A percentile compares a stretch with the other conserved stretches of the same genome.
These are phyloP conservation scores for Trichosporon sp. DNA, from an alignment of 1,284 basidiomycete genomes.

Conservation along the genomic window DNA sequence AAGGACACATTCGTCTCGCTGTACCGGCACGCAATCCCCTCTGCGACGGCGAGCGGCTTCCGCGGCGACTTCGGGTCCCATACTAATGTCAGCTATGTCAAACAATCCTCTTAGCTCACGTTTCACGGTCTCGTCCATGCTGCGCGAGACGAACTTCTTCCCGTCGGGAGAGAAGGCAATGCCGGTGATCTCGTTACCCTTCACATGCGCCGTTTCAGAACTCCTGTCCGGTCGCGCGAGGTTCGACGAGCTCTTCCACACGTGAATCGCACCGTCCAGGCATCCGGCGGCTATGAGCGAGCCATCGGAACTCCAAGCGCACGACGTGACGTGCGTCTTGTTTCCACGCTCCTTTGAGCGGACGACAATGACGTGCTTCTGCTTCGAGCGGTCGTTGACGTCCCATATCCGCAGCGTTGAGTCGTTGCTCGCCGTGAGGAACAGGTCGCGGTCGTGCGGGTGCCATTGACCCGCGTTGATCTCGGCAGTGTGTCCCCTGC, in stretches of 20 bases:
- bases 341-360: constrained; percentile 95
- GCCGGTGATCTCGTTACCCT: constrained; percentile 74
- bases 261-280: constrained; percentile 80
- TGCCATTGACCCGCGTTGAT: constrained; percentile 87
- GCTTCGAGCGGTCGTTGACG: constrained; percentile 75
- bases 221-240: constrained; percentile 81
- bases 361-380: constrained; percentile 89
- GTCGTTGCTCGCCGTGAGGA: constrained; percentile 91
- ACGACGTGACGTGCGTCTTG: constrained; percentile 82
- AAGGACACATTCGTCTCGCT: constrained; percentile 87
- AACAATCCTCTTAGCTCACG: constrained; percentile 54
- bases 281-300: constrained; percentile 78
- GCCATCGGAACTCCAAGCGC: constrained; percentile 79
- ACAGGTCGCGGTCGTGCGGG: constrained; percentile 70
- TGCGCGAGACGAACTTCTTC: constrained; percentile 71
- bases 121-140: constrained; percentile 91
- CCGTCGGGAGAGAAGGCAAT: constrained; percentile 80
- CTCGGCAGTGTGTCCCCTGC: constrained; percentile 89
- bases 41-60: constrained; percentile 65
- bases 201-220: constrained; percentile 77
- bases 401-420: constrained; percentile 97
- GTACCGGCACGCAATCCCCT: constrained; percentile 69
- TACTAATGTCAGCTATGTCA: constrained; percentile 53
- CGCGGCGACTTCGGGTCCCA: constrained; percentile 90
- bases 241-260: constrained; percentile 90